Evolutionary conservation across 1,139 yeast genomes (phyloP).

Genomic region (Lodderomyces metapsilosis): DNA sequence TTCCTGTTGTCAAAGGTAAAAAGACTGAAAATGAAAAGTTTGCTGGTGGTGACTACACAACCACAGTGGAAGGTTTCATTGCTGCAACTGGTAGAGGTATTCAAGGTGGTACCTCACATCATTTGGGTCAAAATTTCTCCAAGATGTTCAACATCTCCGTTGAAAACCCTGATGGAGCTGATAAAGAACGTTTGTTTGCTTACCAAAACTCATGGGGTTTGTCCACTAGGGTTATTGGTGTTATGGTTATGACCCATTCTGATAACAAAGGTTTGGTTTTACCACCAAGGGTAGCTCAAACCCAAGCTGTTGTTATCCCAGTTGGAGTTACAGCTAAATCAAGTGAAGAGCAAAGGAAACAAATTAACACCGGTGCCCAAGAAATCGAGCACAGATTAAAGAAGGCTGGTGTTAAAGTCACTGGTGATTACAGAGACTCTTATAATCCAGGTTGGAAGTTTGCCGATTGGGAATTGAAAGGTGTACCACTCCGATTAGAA

Average conservation of each 20-base stretch:
- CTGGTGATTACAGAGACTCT: slow-evolving; percentile 87
- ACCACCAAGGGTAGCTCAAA: slow-evolving; percentile 95
- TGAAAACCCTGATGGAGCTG: slow-evolving; percentile 89
- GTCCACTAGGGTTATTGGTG: slow-evolving; percentile 98
- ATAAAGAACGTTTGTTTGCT: slow-evolving; percentile 81
- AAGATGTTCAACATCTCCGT: slow-evolving; percentile 96
- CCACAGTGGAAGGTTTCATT: slow-evolving; percentile 94
- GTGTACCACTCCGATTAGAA: slow-evolving; percentile 91
- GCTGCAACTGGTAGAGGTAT: slow-evolving; percentile 99
- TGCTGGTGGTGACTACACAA: slow-evolving; percentile 96
- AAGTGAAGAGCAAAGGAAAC: slow-evolving; percentile 66
- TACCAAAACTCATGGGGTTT: slow-evolving; percentile 99
- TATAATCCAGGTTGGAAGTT: slow-evolving; percentile 99
- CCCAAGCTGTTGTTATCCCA: slow-evolving; percentile 89
- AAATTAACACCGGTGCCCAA: slow-evolving; percentile 68
- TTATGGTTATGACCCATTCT: slow-evolving; percentile 98
- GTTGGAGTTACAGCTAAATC: slow-evolving; percentile 93
- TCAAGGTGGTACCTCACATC: slow-evolving; percentile 98
- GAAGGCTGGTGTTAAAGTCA: slow-evolving; percentile 64
- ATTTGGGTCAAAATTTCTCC: slow-evolving; percentile 96
- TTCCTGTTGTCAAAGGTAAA: slow-evolving; percentile 92
- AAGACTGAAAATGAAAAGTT: slow-evolving; percentile 98
- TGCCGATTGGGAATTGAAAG: slow-evolving; percentile 96
- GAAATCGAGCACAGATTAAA: slow-evolving; percentile 59
- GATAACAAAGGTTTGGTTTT: slow-evolving; percentile 97